phyloP scores from a whole-genome alignment of 139 green algal species.

The Micractinium conductrix region DNA sequence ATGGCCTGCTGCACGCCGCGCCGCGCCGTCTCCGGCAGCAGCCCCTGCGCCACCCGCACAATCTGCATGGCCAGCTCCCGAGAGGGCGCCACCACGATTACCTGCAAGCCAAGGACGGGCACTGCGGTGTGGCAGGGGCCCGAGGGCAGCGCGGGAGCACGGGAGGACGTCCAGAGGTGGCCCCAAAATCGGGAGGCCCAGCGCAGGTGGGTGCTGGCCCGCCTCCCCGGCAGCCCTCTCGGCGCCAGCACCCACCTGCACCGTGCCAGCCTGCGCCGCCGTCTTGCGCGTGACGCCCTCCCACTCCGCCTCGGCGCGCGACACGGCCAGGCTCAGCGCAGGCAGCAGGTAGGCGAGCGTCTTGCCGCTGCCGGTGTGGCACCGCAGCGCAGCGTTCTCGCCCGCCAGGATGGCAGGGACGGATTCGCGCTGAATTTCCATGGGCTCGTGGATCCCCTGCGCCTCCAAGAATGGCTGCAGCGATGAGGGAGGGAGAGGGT shows the following conservation, averaged over 20 bases:
- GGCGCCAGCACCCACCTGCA: constrained; percentile 34
- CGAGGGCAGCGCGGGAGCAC: no score
- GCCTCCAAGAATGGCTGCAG: constrained; percentile 57
- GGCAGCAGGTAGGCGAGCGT: constrained; percentile 96
- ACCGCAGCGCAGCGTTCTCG: constrained; percentile 82
- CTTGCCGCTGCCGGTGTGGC: constrained; percentile 95
- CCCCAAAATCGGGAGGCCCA: no score
- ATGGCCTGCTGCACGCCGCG: constrained; percentile 94
- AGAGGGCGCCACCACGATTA: constrained; percentile 86
- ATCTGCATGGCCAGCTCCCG: constrained; percentile 97
- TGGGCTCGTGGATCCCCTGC: constrained; percentile 67
- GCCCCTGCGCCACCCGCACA: constrained; percentile 66
- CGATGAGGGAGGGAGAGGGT: background rate
- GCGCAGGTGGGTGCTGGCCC: no score
- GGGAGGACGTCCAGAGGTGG: no score
- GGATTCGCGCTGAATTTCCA: constrained; percentile 73
- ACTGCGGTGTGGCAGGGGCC: no score
- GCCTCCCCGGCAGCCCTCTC: background rate
- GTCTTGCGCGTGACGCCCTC: constrained; percentile 36
- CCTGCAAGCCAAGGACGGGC: no score
- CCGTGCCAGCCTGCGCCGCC: constrained; percentile 21
- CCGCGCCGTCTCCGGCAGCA: constrained; percentile 67
- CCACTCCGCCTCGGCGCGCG: constrained; percentile 60
- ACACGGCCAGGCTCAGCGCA: constrained; percentile 70
- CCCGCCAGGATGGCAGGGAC: constrained; percentile 74